Conservation (phyloP, 2,329 filamentous ascomycete genomes). For the Fusarium sp. region DNA sequence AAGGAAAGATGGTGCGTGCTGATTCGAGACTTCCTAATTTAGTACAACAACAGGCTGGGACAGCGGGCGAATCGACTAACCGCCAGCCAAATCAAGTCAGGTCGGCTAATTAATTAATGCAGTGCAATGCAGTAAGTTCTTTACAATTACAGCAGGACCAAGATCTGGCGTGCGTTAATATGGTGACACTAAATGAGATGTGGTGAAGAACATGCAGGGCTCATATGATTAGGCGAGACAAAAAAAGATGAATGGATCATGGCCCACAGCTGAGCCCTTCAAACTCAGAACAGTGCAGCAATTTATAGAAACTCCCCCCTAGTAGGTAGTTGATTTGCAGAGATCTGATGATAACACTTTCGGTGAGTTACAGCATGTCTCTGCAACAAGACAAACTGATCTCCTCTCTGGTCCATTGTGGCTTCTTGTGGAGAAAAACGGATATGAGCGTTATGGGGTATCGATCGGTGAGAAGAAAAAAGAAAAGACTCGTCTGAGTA, state of each 20-base stretch:
- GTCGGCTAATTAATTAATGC: neutral
- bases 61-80: conserved; percentile 14
- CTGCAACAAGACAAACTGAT: conserved; percentile 7
- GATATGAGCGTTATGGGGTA: conserved; percentile 11
- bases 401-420: neutral
- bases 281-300: neutral
- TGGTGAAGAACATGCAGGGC: conserved; percentile 41
- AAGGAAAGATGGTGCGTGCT: conserved; percentile 6
- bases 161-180: conserved; percentile 24
- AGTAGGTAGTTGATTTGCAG: neutral
- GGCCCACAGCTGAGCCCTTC: conserved; percentile 1
- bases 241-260: neutral
- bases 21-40: conserved; percentile 15
- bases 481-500: conserved; percentile 5
- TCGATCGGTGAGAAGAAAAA: conserved; percentile 11
- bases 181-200: conserved; percentile 24
- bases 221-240: conserved; percentile 29
- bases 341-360: conserved; percentile 1
- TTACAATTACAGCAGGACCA: conserved; percentile 6
- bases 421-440: conserved; percentile 14
- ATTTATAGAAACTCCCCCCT: conserved; percentile 15
- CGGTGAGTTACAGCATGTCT: conserved; percentile 9
- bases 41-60: neutral
- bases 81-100: conserved; percentile 2
- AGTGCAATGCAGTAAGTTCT: conserved; percentile 4